Evolutionary conservation across 2,329 filamentous ascomycete species (phyloP), one percentile per base, ranked within the genome.

Genomic region (Tolypocladium ovalisporum): DNA sequence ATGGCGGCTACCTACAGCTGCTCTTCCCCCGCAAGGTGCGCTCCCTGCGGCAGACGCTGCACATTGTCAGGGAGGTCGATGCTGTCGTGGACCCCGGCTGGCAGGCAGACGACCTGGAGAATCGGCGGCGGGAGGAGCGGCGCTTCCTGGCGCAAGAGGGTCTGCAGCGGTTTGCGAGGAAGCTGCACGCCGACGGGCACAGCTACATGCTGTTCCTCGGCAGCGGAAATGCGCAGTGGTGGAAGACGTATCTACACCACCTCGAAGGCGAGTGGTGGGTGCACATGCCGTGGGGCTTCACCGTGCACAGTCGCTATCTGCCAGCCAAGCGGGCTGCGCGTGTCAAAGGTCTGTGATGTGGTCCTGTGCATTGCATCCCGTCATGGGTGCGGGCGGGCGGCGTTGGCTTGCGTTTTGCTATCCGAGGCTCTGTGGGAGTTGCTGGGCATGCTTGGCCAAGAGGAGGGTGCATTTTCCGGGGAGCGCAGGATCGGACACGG

Each of bases 221-320:
- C 17, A 62, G 63, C 40, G 61, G 64, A 39, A 65, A 68, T 34
- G 60, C 61, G 49, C 61, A 63, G 61, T 68, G 66, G 66, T 68
- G 65, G 61, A 53, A 58, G 54, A 59, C 58, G 51, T 60, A 65
- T 54, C 56, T 68, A 40, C 60, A 66, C 56, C 58, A 64, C 35
- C 52, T 68, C 22, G 52, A 61, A n/a, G 65, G 65, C 15, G 62
- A 64, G 56, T 67, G 66, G 65, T 68, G 66, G 65, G 55, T 66
- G 52, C 59, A 65, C 39, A 62, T 66, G 61, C 62, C 64, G 6
- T 68, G 66, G 66, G 60, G 61, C 9, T 62, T 63, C 36, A 63
- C 61, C 19, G 59, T 62, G 56, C 63, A 63, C 39, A 59, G 56
- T 24, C 59, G 62, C 56, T 57, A 58, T 55, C 52, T 32, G 47